Percentiles rank a stretch among this genome's conserved stretches.
Evolutionary conservation across 75 land plant genomes (phyloP).

Genomic region (Gnetum montanum): DNA sequence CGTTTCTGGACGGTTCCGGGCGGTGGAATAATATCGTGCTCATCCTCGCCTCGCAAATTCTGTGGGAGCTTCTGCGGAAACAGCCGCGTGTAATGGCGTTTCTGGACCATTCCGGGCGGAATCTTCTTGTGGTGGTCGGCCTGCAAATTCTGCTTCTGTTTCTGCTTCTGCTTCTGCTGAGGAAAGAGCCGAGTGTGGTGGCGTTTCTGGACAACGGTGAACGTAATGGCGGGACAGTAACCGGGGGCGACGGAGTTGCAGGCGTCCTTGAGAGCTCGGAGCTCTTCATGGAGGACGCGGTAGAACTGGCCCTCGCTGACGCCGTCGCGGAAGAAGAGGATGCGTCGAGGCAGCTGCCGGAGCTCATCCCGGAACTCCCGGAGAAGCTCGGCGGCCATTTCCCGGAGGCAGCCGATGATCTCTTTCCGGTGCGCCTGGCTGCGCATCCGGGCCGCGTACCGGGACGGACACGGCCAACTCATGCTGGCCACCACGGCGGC

Average conservation of each 20-base stretch:
- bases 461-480: conserved; percentile 85
- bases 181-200: conserved; percentile 90
- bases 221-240: conserved; percentile 69
- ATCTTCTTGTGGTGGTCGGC: conserved; percentile 3
- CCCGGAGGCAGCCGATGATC: conserved; percentile 52
- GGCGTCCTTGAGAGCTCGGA: conserved; percentile 56
- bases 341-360: conserved; percentile 31
- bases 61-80: too few relatives aligned
- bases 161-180: conserved; percentile 15
- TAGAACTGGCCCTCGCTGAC: conserved; percentile 89
- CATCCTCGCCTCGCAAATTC: too few relatives aligned
- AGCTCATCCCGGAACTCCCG: conserved; percentile 43
- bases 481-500: conserved; percentile 94
- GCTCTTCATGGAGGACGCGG: conserved; percentile 63
- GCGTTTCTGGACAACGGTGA: conserved; percentile 86
- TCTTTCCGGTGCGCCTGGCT: conserved; percentile 73
- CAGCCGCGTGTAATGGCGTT: too few relatives aligned
- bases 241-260: conserved; percentile 32
- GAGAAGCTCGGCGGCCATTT: conserved; percentile 69
- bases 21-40: too few relatives aligned
- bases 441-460: conserved; percentile 62
- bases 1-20: neutral
- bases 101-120: neutral
- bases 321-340: conserved; percentile 92
- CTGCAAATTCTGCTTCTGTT: conserved; percentile 2